Percentiles rank a stretch among this genome's conserved stretches.
Conservation (phyloP, 495 filamentous ascomycete genomes). For the Xylaria curta region DNA sequence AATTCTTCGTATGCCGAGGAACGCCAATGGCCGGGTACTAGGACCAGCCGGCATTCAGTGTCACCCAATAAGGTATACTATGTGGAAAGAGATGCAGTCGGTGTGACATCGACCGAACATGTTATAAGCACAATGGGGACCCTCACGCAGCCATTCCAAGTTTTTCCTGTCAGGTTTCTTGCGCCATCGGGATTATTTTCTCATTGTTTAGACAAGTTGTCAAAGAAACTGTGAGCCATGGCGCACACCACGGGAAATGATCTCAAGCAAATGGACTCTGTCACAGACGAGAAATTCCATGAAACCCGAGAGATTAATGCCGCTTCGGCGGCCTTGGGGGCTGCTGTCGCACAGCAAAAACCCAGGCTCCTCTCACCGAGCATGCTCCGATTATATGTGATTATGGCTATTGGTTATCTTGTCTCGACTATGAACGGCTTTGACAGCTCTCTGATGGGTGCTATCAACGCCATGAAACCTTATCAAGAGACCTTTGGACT, state of each 20-base stretch:
- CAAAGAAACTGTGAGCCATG: conserved; percentile 47
- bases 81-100: neutral
- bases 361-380: conserved; percentile 49
- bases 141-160: neutral
- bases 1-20: neutral
- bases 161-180: neutral
- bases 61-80: neutral
- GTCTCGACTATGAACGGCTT: conserved; percentile 59
- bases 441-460: conserved; percentile 49
- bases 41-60: neutral
- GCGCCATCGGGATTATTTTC: neutral
- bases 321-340: conserved; percentile 48
- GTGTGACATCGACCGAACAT: conserved; percentile 3
- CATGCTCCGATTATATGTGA: conserved; percentile 56
- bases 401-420: conserved; percentile 52
- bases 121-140: conserved; percentile 13
- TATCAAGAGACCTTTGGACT: conserved; percentile 53
- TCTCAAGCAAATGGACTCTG: conserved; percentile 13
- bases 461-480: conserved; percentile 52
- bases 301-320: conserved; percentile 29
- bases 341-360: conserved; percentile 50
- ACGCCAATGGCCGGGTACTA: neutral
- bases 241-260: neutral
- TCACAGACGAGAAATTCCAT: conserved; percentile 23
- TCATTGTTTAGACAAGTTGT: neutral